These are phyloP conservation scores for Acanthamoeba rhysodes DNA, from an alignment of 208 protist species.

Conservation along the genomic window DNA sequence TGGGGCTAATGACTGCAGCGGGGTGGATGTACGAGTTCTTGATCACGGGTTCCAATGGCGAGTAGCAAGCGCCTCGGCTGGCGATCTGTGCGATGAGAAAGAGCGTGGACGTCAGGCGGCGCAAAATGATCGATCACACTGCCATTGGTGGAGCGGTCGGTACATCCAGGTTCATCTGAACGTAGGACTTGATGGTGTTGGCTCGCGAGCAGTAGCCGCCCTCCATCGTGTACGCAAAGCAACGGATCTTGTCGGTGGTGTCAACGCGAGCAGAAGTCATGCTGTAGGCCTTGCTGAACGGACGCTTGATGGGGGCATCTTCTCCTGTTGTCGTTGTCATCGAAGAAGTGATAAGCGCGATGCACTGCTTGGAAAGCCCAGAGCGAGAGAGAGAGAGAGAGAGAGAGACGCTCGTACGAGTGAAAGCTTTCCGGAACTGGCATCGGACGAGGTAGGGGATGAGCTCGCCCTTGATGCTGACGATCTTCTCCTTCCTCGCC, in stretches of 20 bases:
- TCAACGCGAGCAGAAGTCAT: slow-evolving; percentile 23
- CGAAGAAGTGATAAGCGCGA: neutral
- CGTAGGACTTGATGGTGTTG: slow-evolving; percentile 73
- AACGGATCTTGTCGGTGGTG: slow-evolving; percentile 40
- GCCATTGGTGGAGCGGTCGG: neutral
- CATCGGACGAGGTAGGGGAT: slow-evolving; percentile 82
- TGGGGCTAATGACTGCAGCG: slow-evolving; percentile 41
- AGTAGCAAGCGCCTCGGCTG: slow-evolving; percentile 45
- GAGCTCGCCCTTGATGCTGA: slow-evolving; percentile 82
- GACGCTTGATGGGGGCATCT: slow-evolving; percentile 30
- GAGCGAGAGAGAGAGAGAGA: neutral
- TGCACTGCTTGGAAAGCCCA: neutral
- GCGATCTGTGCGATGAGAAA: slow-evolving; percentile 3
- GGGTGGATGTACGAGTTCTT: slow-evolving; percentile 60
- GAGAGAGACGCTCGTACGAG: neutral
- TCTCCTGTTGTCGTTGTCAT: neutral
- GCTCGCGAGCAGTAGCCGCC: slow-evolving; percentile 53
- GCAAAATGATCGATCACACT: too few species aligned
- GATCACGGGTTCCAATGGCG: slow-evolving; percentile 2
- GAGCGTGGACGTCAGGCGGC: neutral
- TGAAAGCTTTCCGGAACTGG: slow-evolving; percentile 64
- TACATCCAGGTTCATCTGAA: slow-evolving; percentile 70
- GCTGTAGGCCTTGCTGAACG: slow-evolving; percentile 30
- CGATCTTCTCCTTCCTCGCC: slow-evolving; percentile 69
- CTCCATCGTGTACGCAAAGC: slow-evolving; percentile 56